Base-by-base conservation (phyloP, 2,329 filamentous ascomycete genomes). In the Triangularia setosa region DNA sequence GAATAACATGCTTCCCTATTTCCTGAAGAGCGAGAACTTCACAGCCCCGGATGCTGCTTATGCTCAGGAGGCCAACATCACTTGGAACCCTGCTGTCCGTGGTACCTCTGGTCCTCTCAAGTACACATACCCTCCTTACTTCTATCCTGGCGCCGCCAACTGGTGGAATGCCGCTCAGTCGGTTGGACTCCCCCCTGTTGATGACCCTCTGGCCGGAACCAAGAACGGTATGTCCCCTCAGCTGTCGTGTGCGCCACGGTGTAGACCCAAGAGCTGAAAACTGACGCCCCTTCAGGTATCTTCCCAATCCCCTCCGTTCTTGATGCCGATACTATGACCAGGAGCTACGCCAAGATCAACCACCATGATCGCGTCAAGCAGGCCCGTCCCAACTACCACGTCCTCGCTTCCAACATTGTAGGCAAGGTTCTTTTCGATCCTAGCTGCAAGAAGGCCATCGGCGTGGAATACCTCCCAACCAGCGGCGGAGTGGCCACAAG, bases 391-490 rank as follows among this genome's bases (percentile, higher is more conserved):
- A 87, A 88, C 63, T 79, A 90, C 1, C 83, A 89, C 63, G 77
- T 90, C 4, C 76, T 90, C 0, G 48, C 65, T 4, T 63, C 61
- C 14, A 64, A 64, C 54, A 54, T 67, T 30, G 85, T 90, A 0
- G 75, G 81, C 1, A 80, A 80, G 2, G 79, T 88, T 0, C 62
- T 88, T 4, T 84, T 88, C 59, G 79, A 83, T 3, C 77, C 79
- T 1, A 84, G 80, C 56, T 60, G 63, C 33, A 67, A 67, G 61
- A 73, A 77, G 33, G 88, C 87, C 5, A 77, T 80, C 0, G 87
- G 87, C 0, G 81, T 90, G 1, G 84, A 89, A 69, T 87, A 83
- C 67, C 79, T 81, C 21, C 80, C 82, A 27, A 84, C 73, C 25
- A 60, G 60, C 7, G 56, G 48, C 11, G 58, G 54, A 40, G 44